Evolutionary conservation across 257 asterid genomes (phyloP).

Genomic region (Thymus mandschuricus): DNA sequence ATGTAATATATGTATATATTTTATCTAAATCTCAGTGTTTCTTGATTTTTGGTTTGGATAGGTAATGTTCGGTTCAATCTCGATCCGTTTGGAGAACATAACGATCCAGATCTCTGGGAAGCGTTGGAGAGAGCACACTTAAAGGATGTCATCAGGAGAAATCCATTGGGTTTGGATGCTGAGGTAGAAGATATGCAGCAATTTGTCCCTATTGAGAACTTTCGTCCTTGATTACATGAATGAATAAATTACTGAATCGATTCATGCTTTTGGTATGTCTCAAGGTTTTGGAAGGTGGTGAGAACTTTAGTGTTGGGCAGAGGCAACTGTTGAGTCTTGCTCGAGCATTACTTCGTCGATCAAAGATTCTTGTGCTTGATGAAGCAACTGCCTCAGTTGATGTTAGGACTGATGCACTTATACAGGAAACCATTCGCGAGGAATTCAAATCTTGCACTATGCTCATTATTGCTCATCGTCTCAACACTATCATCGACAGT

Average conservation of each 20-base stretch:
- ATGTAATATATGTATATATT: neutral
- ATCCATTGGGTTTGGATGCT: constrained; percentile 73
- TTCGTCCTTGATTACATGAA: too few species aligned
- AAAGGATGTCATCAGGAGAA: constrained; percentile 72
- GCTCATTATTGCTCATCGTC: constrained; percentile 85
- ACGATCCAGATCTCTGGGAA: constrained; percentile 86
- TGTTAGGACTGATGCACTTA: constrained; percentile 83
- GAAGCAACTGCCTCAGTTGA: constrained; percentile 94
- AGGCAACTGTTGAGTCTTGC: constrained; percentile 84
- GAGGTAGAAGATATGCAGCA: constrained; percentile 53
- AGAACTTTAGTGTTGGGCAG: constrained; percentile 87
- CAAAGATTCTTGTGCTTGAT: constrained; percentile 84
- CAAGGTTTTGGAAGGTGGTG: constrained; percentile 90
- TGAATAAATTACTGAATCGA: neutral
- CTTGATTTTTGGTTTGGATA: constrained; percentile 26
- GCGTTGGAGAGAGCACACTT: constrained; percentile 85
- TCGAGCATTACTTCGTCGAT: constrained; percentile 77
- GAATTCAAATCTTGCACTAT: constrained; percentile 82
- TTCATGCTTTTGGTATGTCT: constrained; percentile 19
- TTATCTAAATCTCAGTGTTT: neutral
- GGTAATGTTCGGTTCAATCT: constrained; percentile 86
- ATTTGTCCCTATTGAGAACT: neutral
- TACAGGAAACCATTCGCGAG: constrained; percentile 79
- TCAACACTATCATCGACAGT: constrained; percentile 76
- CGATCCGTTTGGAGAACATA: constrained; percentile 86